Percentiles rank a stretch among this genome's conserved stretches.
phyloP scores from a whole-genome alignment of 2,329 filamentous ascomycete species.

The Colletotrichum tanaceti region DNA sequence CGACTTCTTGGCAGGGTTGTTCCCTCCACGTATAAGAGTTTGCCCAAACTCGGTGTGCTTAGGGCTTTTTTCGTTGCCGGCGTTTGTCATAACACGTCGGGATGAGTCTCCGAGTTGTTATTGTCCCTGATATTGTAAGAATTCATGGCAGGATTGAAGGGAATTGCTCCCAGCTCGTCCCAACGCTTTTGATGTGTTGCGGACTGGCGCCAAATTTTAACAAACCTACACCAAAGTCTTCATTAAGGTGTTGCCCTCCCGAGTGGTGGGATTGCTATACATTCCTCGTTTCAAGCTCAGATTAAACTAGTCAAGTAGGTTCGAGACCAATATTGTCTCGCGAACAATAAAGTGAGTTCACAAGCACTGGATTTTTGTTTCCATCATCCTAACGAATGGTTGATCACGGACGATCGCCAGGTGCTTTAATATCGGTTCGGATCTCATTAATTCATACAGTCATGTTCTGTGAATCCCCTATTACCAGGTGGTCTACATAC shows the following conservation, averaged over 20 bases:
- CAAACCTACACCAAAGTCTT: no score
- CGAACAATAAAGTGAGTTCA: neutral
- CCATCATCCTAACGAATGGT: neutral
- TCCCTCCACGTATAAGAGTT: neutral
- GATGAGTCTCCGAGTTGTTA: neutral
- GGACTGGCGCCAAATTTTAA: neutral
- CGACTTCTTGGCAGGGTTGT: neutral
- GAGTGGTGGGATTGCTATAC: neutral
- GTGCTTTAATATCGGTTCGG: neutral
- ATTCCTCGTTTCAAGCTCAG: neutral
- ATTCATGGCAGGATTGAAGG: neutral
- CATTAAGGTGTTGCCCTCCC: neutral
- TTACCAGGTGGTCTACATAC: neutral
- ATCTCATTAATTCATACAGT: conserved; percentile 3
- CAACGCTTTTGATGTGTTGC: neutral
- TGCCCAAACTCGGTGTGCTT: neutral
- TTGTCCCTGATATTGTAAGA: neutral
- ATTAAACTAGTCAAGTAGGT: neutral
- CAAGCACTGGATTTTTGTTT: neutral
- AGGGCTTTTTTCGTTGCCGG: neutral
- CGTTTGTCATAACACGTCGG: no score
- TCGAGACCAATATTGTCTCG: neutral
- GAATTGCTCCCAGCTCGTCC: neutral
- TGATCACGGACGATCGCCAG: neutral
- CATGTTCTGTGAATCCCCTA: neutral